Percentiles rank a stretch among this genome's conserved stretches.
Evolutionary conservation across 345 rosid species (phyloP).

Genomic region (Moringa oleifera): DNA sequence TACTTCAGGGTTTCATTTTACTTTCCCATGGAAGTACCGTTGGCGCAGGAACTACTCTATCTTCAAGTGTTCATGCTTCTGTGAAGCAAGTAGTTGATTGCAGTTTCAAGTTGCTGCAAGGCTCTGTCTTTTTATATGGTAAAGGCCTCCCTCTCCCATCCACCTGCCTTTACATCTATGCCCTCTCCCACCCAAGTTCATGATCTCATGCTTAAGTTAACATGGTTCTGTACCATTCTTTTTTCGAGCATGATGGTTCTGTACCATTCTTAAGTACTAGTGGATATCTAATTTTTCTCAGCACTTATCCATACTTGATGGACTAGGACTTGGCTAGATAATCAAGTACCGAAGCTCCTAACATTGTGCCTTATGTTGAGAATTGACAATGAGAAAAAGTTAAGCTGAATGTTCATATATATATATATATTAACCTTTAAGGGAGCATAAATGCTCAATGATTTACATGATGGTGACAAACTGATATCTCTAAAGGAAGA

Average conservation of each 20-base stretch:
- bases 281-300: too few species aligned
- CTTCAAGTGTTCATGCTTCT: constrained; percentile 46
- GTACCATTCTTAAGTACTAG: too few species aligned
- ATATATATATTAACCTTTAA: too few species aligned
- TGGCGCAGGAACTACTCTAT: constrained; percentile 88
- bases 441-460: neutral
- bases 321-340: neutral
- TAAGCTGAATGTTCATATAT: neutral
- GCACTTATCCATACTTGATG: too few species aligned
- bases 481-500: neutral
- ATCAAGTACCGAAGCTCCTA: neutral
- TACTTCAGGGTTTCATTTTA: constrained; percentile 76
- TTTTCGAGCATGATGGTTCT: too few species aligned
- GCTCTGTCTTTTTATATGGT: constrained; percentile 63
- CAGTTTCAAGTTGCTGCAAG: constrained; percentile 80
- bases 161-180: neutral
- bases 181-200: neutral
- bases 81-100: constrained; percentile 72
- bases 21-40: constrained; percentile 72
- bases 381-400: neutral
- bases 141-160: constrained; percentile 5
- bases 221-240: neutral
- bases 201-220: too few species aligned
- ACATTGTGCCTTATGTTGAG: neutral
- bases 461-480: too few species aligned